These are phyloP conservation scores for Sarocladium kiliense DNA, from an alignment of 2,329 filamentous ascomycete species.

Conservation along the genomic window DNA sequence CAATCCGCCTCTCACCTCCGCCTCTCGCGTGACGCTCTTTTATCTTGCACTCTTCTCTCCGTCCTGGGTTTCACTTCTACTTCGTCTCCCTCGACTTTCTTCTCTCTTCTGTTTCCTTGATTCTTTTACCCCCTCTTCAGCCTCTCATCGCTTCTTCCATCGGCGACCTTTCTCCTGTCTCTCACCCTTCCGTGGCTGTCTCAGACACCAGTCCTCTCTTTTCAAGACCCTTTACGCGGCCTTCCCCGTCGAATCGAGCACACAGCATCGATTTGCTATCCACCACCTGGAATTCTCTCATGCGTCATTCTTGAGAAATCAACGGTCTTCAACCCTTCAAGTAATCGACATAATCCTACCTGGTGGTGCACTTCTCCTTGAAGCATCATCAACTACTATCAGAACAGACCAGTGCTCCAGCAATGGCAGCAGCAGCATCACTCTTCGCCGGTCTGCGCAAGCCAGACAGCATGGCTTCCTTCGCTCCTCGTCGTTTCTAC, in stretches of 20 bases:
- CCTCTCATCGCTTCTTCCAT: background rate
- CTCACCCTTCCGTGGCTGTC: background rate
- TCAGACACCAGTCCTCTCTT: constrained; percentile 3
- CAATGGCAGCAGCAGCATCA: background rate
- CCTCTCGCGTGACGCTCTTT: too few relatives aligned
- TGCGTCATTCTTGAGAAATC: background rate
- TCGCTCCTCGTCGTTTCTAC: constrained; percentile 2
- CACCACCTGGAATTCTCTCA: background rate
- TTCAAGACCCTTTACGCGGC: background rate
- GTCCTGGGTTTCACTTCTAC: too few relatives aligned
- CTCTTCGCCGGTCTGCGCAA: constrained; percentile 1
- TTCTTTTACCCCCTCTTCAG: too few relatives aligned
- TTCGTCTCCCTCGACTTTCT: too few relatives aligned
- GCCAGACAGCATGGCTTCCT: background rate
- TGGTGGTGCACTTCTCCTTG: too few relatives aligned
- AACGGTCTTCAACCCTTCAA: background rate
- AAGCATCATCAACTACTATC: too few relatives aligned
- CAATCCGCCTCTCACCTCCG: background rate
- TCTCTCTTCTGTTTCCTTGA: too few relatives aligned
- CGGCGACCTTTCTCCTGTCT: background rate
- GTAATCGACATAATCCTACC: too few relatives aligned
- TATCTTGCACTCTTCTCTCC: too few relatives aligned
- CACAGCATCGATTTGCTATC: background rate
- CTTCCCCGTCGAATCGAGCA: background rate
- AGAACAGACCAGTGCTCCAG: background rate